A percentile compares a stretch with the other conserved stretches of the same genome.
phyloP scores from a whole-genome alignment of 2,329 filamentous ascomycete genomes.

The Arthroderma sp. region DNA sequence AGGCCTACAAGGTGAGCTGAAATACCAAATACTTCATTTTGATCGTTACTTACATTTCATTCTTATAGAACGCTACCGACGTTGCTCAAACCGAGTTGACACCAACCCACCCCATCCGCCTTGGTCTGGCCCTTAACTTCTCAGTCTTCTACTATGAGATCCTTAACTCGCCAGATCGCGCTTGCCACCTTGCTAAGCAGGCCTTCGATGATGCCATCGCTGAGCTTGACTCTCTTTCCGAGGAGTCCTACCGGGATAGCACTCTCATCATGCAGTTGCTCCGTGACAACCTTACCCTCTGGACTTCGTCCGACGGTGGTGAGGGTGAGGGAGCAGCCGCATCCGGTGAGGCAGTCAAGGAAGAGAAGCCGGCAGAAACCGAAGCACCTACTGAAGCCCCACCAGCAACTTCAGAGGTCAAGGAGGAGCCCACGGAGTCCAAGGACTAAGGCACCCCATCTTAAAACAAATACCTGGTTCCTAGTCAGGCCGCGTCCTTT shows the following conservation, averaged over 20 bases:
- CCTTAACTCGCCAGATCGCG: conserved; percentile 91
- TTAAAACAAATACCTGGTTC: too few species aligned
- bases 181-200: conserved; percentile 98
- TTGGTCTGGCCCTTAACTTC: conserved; percentile 96
- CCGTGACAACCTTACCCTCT: conserved; percentile 94
- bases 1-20: conserved; percentile 80
- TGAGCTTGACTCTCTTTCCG: conserved; percentile 92
- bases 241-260: conserved; percentile 98
- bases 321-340: conserved; percentile 50
- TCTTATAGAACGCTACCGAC: conserved; percentile 74
- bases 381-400: conserved; percentile 11
- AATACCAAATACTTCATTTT: conserved; percentile 6
- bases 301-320: conserved; percentile 84
- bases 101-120: conserved; percentile 93
- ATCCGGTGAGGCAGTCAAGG: conserved; percentile 32
- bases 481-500: too few species aligned
- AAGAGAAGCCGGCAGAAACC: conserved; percentile 30
- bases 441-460: too few species aligned
- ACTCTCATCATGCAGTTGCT: conserved; percentile 99
- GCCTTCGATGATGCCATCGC: conserved; percentile 97
- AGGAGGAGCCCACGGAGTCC: too few species aligned
- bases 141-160: conserved; percentile 99
- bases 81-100: conserved; percentile 96
- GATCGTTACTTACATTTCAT: not conserved
- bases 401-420: not conserved